These are phyloP conservation scores for Colletotrichum camelliae DNA, from an alignment of 2,329 filamentous ascomycete species.

Conservation along the genomic window DNA sequence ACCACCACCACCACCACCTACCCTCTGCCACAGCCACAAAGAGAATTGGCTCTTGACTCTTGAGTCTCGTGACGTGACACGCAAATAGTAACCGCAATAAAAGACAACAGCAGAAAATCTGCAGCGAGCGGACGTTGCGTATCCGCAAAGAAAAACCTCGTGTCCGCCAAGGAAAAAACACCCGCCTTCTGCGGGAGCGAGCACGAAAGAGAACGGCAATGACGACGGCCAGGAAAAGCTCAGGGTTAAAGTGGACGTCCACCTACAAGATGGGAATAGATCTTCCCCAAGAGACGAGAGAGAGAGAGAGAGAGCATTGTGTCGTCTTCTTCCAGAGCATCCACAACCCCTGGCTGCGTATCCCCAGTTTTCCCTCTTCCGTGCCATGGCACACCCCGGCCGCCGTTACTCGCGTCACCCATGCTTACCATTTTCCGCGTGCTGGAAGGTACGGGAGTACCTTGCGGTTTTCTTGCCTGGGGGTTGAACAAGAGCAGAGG, in stretches of 20 bases:
- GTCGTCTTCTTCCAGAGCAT: background rate
- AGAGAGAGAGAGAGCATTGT: background rate
- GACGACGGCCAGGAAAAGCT: background rate
- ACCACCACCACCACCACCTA: background rate
- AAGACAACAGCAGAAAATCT: background rate
- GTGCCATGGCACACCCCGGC: constrained; percentile 6
- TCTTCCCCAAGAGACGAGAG: background rate
- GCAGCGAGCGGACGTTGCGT: background rate
- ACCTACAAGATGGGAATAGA: background rate
- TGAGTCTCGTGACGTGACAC: background rate
- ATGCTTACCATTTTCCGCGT: constrained; percentile 3
- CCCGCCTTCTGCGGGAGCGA: background rate
- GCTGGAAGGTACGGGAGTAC: background rate
- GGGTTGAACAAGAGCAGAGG: background rate
- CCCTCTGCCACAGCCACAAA: background rate
- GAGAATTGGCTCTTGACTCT: background rate
- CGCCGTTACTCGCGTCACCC: constrained; percentile 6
- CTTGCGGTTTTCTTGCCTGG: background rate
- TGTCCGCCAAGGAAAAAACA: background rate
- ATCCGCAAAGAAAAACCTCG: background rate
- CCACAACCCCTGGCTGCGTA: background rate
- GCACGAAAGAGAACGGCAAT: background rate
- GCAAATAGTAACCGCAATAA: background rate
- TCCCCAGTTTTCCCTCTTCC: constrained; percentile 5
- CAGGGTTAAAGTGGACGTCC: background rate